These are phyloP conservation scores for Datura wrightii DNA, from an alignment of 257 asterid species.

Conservation along the genomic window DNA sequence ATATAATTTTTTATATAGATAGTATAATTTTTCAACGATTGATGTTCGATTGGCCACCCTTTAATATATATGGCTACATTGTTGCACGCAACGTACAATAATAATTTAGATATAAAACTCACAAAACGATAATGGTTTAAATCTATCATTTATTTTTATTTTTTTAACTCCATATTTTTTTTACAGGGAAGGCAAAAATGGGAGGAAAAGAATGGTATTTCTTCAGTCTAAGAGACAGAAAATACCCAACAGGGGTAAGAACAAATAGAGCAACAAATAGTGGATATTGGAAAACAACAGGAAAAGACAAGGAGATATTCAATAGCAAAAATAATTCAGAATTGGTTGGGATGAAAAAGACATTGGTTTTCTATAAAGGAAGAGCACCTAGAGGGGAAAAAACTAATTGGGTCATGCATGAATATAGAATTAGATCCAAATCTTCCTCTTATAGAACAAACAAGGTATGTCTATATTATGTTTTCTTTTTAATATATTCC, in stretches of 20 bases:
- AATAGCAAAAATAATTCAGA: conserved; percentile 62
- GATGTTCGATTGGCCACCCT: too few species aligned
- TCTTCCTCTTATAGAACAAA: conserved; percentile 64
- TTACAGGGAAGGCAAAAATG: conserved; percentile 86
- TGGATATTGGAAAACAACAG: conserved; percentile 96
- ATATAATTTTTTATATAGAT: too few species aligned
- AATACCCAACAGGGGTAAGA: conserved; percentile 92
- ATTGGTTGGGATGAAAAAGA: conserved; percentile 89
- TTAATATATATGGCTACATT: too few species aligned
- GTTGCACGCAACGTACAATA: too few species aligned
- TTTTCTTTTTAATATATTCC: not conserved
- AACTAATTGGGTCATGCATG: conserved; percentile 97
- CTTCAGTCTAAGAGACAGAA: conserved; percentile 90
- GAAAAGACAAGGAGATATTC: conserved; percentile 89
- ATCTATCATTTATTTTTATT: too few species aligned
- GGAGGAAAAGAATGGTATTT: conserved; percentile 96
- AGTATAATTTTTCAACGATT: too few species aligned
- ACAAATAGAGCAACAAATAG: conserved; percentile 91
- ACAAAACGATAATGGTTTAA: too few species aligned
- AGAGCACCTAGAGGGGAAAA: conserved; percentile 98
- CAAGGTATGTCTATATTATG: conserved; percentile 54
- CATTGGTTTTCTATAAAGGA: conserved; percentile 85
- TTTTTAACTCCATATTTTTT: not conserved
- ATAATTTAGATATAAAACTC: too few species aligned
- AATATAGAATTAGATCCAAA: conserved; percentile 88